A percentile compares a stretch with the other conserved stretches of the same genome.
Conservation (phyloP, 2,329 filamentous ascomycete genomes). For the Phyllosticta citrichinensis region DNA sequence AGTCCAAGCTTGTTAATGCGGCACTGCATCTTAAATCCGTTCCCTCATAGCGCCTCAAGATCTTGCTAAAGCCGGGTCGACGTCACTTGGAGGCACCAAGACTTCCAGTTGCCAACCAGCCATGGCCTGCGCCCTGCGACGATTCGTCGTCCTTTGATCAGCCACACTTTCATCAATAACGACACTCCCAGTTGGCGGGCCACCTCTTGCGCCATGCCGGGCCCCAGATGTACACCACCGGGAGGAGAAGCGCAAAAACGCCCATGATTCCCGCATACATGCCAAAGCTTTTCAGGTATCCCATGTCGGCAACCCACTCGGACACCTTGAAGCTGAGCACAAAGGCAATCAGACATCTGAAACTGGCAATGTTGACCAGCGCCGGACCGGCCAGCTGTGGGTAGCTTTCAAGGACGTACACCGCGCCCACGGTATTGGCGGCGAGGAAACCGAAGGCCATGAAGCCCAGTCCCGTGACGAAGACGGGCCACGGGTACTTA, state of each 20-base stretch:
- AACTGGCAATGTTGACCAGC: constrained; percentile 22
- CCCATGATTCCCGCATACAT: constrained; percentile 21
- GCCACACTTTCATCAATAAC: not conserved
- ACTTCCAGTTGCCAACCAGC: not conserved
- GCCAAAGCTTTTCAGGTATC: constrained; percentile 18
- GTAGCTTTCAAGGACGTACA: constrained; percentile 23
- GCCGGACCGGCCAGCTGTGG: constrained; percentile 22
- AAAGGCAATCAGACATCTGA: constrained; percentile 22
- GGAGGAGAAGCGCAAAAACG: constrained; percentile 16
- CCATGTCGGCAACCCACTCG: constrained; percentile 19
- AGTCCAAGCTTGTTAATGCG: too few relatives aligned
- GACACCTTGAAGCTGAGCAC: constrained; percentile 18
- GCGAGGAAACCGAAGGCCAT: constrained; percentile 22
- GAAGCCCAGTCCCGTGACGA: constrained; percentile 18
- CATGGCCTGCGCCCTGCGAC: not conserved
- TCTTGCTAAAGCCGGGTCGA: too few relatives aligned
- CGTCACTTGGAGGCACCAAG: not conserved
- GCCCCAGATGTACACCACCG: constrained; percentile 17
- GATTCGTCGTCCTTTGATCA: not conserved
- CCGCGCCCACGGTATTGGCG: constrained; percentile 20
- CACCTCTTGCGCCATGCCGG: constrained; percentile 3
- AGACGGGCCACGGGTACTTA: constrained; percentile 17
- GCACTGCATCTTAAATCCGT: too few relatives aligned
- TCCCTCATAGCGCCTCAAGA: too few relatives aligned
- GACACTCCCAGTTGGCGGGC: not conserved